These are phyloP conservation scores for Radiomyces spectabilis DNA, from an alignment of 192 early-diverging fungal species.

Conservation along the genomic window DNA sequence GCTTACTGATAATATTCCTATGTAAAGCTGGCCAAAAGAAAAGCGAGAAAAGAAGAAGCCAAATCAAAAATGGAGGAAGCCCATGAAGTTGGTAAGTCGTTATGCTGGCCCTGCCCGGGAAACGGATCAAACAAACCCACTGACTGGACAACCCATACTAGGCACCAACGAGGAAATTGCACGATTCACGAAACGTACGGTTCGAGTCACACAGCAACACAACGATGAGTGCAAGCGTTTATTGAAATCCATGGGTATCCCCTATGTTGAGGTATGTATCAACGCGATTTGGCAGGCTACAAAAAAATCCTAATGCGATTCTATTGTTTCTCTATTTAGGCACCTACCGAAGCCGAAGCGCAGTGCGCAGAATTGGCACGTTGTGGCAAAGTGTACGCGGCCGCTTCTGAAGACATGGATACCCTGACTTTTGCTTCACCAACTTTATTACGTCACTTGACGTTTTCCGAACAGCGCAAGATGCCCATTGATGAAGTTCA, in stretches of 20 bases:
- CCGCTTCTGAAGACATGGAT: conserved; percentile 98
- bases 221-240: conserved; percentile 88
- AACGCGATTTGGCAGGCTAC: too few relatives aligned
- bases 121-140: too few relatives aligned
- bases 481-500: conserved; percentile 87
- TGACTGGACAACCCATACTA: too few relatives aligned
- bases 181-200: conserved; percentile 80
- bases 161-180: conserved; percentile 73
- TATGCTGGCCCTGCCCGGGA: too few relatives aligned
- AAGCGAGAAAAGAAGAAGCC: conserved; percentile 65
- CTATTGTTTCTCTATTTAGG: conserved; percentile 27
- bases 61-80: conserved; percentile 61
- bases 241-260: conserved; percentile 89
- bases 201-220: conserved; percentile 91
- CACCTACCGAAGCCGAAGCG: conserved; percentile 96
- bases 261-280: conserved; percentile 63
- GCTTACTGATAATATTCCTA: neutral
- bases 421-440: conserved; percentile 92
- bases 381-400: conserved; percentile 87
- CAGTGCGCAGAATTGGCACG: conserved; percentile 92
- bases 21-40: conserved; percentile 59
- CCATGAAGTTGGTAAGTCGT: conserved; percentile 53
- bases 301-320: neutral
- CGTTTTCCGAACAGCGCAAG: conserved; percentile 84
- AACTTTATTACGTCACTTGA: conserved; percentile 85